Evolutionary conservation across 2,329 filamentous ascomycete genomes (phyloP), one percentile per base, ranked within the genome.

Genomic region (Talaromyces sp.): DNA sequence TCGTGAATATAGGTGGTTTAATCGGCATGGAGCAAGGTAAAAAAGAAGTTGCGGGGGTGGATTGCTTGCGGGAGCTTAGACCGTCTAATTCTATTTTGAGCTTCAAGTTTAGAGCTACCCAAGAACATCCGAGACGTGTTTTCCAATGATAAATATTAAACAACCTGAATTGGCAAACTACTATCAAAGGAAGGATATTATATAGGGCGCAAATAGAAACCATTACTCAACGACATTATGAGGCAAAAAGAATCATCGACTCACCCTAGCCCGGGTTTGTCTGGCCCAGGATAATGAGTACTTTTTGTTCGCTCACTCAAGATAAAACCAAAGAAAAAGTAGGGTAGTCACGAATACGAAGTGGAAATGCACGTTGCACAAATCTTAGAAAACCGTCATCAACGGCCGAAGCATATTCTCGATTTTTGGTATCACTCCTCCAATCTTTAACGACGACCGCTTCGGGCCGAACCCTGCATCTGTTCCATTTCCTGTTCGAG

Each of bases 391-490:
- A 52, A n/a, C 47, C 47, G 43, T 33, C 33, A 13, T 39, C 52
- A 59, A 57, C 64, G 50, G 59, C 50, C 60, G 47, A 63, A 63
- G 56, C 56, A 63, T 63, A 39, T 37, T 61, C 57, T 60, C 64
- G 64, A 63, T 49, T 50, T 31, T 41, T 52, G 45, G 60, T 49
- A 61, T 49, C 57, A 58, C 45, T 45, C 61, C 47, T 64, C 54
- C 59, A n/a, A 47, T 27, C n/a, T 61, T 63, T 93, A 97, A 81
- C 93, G 92, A 74, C 93, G 93, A 79, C 95, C 91, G 83, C 91
- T 96, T 84, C 93, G 91, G 77, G 92, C 91, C 76, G 92, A 88
- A 79, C 92, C 92, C 82, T 98, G 94, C 88, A 98, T 91, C 72
- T 87, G 83, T 82, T 99, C 95, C 76, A 99, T 90, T 78, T 99